phyloP scores from a whole-genome alignment of 306 rosid species.

The Urtica urens region DNA sequence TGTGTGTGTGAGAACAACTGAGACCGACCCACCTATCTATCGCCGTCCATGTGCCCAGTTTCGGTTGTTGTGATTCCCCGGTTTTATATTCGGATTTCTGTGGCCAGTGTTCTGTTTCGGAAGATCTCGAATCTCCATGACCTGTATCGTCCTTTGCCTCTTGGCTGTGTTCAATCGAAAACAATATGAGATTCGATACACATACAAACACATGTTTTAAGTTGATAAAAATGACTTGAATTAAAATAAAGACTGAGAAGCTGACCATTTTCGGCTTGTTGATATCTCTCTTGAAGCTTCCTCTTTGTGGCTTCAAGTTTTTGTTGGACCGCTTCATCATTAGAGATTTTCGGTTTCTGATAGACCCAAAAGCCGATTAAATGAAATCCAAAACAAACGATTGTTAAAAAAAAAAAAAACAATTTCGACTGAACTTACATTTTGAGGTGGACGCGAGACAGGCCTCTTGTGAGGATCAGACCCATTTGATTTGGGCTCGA shows the following conservation, averaged over 20 bases:
- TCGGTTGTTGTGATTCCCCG: slow-evolving; percentile 52
- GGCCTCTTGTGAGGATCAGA: slow-evolving; percentile 38
- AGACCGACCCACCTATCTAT: slow-evolving; percentile 12
- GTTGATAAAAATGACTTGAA: background rate
- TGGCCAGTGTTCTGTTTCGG: slow-evolving; percentile 58
- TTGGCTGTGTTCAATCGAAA: too few relatives aligned
- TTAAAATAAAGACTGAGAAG: background rate
- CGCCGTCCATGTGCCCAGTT: slow-evolving; percentile 45
- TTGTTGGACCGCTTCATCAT: slow-evolving; percentile 45
- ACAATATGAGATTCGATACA: too few relatives aligned
- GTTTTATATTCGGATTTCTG: slow-evolving; percentile 41
- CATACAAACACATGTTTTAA: background rate
- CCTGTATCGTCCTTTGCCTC: slow-evolving; percentile 82
- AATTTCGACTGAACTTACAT: slow-evolving; percentile 32
- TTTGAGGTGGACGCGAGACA: slow-evolving; percentile 25
- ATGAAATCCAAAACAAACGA: slow-evolving; percentile 5
- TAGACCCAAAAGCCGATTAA: slow-evolving; percentile 18
- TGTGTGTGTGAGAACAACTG: background rate
- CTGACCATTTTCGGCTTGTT: slow-evolving; percentile 83
- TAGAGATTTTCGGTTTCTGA: slow-evolving; percentile 44
- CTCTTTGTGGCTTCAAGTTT: slow-evolving; percentile 95
- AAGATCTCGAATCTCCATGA: slow-evolving; percentile 82
- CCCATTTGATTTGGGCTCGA: slow-evolving; percentile 34
- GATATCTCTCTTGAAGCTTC: slow-evolving; percentile 90
- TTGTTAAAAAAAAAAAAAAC: too few relatives aligned